A percentile compares a stretch with the other conserved stretches of the same genome.
These are phyloP conservation scores for Sphaerostilbella broomeana DNA, from an alignment of 2,329 filamentous ascomycete genomes.

Conservation along the genomic window DNA sequence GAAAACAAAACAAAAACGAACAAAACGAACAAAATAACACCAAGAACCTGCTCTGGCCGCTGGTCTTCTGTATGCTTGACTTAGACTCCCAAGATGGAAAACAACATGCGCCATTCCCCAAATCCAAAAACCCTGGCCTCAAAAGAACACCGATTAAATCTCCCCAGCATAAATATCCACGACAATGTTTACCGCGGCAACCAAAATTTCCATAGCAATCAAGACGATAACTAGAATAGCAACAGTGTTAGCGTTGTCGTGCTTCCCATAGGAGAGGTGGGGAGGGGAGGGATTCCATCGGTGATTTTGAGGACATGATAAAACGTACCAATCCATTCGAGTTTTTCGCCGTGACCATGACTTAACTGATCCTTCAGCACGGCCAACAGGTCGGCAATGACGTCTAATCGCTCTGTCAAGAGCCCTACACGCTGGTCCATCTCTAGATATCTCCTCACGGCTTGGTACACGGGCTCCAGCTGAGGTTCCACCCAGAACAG, in stretches of 20 bases:
- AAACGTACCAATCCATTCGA: conserved; percentile 78
- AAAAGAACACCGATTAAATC: conserved; percentile 8
- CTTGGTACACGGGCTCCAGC: conserved; percentile 91
- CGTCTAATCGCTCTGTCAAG: conserved; percentile 75
- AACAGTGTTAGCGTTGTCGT: conserved; percentile 13
- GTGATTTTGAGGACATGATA: too few species aligned
- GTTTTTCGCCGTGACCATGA: conserved; percentile 82
- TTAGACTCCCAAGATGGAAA: too few species aligned
- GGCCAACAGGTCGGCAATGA: conserved; percentile 87
- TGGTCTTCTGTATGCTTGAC: too few species aligned
- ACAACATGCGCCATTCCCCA: too few species aligned
- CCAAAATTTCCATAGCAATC: conserved; percentile 90
- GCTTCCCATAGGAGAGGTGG: not conserved
- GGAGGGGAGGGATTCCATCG: too few species aligned
- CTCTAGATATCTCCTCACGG: conserved; percentile 89
- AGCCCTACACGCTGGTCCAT: conserved; percentile 94
- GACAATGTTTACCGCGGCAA: conserved; percentile 88
- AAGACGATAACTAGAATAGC: conserved; percentile 77
- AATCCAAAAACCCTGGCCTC: too few species aligned
- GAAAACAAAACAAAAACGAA: too few species aligned
- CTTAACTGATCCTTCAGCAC: conserved; percentile 94
- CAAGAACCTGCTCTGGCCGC: too few species aligned
- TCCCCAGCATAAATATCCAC: conserved; percentile 72
- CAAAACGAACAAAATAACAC: too few species aligned
- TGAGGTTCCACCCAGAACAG: conserved; percentile 98